A percentile compares a stretch with the other conserved stretches of the same genome.
Evolutionary conservation across 768 basidiomycete genomes (phyloP).

Genomic region (Lentinula sp.): DNA sequence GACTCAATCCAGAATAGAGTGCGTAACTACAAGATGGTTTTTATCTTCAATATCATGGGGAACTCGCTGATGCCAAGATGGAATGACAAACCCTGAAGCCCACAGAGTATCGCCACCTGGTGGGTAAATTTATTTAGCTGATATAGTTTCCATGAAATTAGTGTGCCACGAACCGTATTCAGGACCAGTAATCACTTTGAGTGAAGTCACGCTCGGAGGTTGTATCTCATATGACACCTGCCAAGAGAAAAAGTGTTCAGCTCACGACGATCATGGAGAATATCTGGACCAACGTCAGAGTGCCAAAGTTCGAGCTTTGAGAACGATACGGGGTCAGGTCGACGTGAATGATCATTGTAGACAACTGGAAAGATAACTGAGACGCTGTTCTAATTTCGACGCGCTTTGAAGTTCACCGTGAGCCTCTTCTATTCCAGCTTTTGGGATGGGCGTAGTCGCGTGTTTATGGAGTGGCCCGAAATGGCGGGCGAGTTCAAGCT

Average conservation of each 20-base stretch:
- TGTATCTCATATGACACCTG: constrained; percentile 73
- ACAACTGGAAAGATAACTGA: constrained; percentile 40
- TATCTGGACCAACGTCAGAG: constrained; percentile 48
- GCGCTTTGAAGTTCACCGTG: constrained; percentile 40
- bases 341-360: constrained; percentile 59
- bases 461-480: constrained; percentile 79
- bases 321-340: constrained; percentile 59
- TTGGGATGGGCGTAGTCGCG: constrained; percentile 74
- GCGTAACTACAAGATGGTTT: constrained; percentile 46
- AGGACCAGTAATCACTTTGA: constrained; percentile 67
- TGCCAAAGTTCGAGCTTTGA: constrained; percentile 78
- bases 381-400: not conserved
- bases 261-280: not conserved
- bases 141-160: not conserved
- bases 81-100: constrained; percentile 58
- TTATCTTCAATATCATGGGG: no score
- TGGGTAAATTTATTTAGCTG: not conserved
- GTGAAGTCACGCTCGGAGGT: constrained; percentile 73
- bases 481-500: constrained; percentile 66
- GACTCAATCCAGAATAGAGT: constrained; percentile 78
- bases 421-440: constrained; percentile 69
- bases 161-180: constrained; percentile 38
- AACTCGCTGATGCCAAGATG: not conserved
- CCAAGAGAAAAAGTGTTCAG: not conserved
- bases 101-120: constrained; percentile 65